Percentiles rank a stretch among this genome's conserved stretches.
Conservation (phyloP, 139 green algal species). For the Coccomyxa sp. region DNA sequence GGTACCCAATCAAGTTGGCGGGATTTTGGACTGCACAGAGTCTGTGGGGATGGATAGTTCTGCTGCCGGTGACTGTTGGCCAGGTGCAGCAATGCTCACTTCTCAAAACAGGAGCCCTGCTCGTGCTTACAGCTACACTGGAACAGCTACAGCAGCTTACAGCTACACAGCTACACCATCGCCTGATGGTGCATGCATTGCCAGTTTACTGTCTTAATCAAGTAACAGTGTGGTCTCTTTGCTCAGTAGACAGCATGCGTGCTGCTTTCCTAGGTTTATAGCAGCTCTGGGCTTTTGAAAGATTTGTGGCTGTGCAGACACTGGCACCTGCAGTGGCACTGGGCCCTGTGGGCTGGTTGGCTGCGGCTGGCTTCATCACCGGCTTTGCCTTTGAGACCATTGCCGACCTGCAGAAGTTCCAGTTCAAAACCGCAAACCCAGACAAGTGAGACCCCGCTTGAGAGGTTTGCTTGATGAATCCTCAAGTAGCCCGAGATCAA, state of each 20-base stretch:
- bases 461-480: neutral
- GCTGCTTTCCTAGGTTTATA: too few species aligned
- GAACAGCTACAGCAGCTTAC: too few species aligned
- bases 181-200: too few species aligned
- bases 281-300: too few species aligned
- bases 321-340: neutral
- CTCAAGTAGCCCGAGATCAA: neutral
- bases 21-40: conserved; percentile 37
- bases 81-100: neutral
- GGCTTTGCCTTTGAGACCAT: conserved; percentile 28
- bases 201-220: too few species aligned
- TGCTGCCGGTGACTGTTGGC: conserved; percentile 33
- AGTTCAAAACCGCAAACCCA: conserved; percentile 25
- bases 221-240: too few species aligned
- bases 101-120: too few species aligned
- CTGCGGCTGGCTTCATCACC: conserved; percentile 5
- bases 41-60: conserved; percentile 31
- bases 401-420: conserved; percentile 42
- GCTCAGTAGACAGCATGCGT: too few species aligned
- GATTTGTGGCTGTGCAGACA: conserved; percentile 5
- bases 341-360: conserved; percentile 6
- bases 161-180: too few species aligned
- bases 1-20: conserved; percentile 26
- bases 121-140: too few species aligned
- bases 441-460: conserved; percentile 7